A percentile compares a stretch with the other conserved stretches of the same genome.
Evolutionary conservation across 2,329 filamentous ascomycete species (phyloP).

Genomic region (Colletotrichum sp.): DNA sequence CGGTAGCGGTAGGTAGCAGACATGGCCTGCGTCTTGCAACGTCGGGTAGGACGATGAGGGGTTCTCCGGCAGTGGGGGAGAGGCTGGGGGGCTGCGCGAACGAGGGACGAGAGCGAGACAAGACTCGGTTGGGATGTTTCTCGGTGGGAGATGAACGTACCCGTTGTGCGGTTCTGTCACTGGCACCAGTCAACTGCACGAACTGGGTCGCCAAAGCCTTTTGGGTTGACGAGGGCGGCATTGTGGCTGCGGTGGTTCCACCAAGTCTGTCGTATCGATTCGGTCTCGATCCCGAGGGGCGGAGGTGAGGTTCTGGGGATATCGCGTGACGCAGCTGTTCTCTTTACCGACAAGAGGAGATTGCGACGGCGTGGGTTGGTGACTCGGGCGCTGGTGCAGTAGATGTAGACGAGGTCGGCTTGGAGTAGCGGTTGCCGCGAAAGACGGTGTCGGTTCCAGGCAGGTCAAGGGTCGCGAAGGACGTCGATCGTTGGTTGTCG

Average conservation of each 20-base stretch:
- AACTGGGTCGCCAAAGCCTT: slow-evolving; percentile 48
- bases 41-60: not conserved
- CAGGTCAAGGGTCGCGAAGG: not conserved
- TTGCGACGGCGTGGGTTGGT: not conserved
- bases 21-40: not conserved
- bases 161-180: slow-evolving; percentile 47
- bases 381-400: not conserved
- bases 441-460: not conserved
- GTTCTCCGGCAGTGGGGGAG: not conserved
- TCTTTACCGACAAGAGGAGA: not conserved
- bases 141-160: slow-evolving; percentile 38
- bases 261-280: not conserved
- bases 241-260: slow-evolving; percentile 22
- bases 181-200: slow-evolving; percentile 45
- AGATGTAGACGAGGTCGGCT: not conserved
- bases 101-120: not conserved
- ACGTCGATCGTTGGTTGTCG: not conserved
- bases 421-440: not conserved
- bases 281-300: not conserved
- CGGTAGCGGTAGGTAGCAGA: not conserved
- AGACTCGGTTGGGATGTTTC: not conserved
- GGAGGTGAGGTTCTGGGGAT: not conserved
- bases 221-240: slow-evolving; percentile 44
- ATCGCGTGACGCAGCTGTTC: slow-evolving; percentile 12
- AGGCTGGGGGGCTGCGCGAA: not conserved